Base-by-base conservation (phyloP, 2,329 filamentous ascomycete genomes). In the Aspergillus sp. region DNA sequence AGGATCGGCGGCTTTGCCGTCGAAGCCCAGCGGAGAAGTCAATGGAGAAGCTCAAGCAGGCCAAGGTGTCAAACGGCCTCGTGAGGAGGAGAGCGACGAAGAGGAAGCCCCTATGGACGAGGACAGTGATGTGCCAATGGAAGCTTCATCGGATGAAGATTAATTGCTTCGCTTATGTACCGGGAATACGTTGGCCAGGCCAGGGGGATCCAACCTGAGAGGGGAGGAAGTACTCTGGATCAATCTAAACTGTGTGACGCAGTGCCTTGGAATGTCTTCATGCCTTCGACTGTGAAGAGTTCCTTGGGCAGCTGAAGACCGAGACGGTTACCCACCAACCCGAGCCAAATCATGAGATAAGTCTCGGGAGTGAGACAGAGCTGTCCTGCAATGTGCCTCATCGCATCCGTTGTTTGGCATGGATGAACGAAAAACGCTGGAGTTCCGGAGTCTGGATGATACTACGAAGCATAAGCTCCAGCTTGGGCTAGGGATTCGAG, bases 371-470 rank as follows among this genome's bases (percentile, higher is more conserved):
- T 76, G 48, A 80, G 65, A n/a, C 70, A 63, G 59, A 67, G 67
- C 53, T 70, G 69, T 13, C 75, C 70, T 67, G 84, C 79, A 69
- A 92, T 87, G 55, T 80, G 81, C 67, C 82, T 81, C 84, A 98
- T 90, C 55, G 91, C 90, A 65, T 94, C 89, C 58, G 90, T 90
- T 8, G 95, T 91, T 74, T 91, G 87, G 78, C 95, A 98, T 23
- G 95, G 94, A 79, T 99, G 95, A 68, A 98, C 84, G 77, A 97
- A 97, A 77, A 94, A 97, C 53, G 87, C 86, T 43, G 92, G 91
- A 60, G 88, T 77, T 56, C 89, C 90, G 60, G 88, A 91, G 61
- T 91, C 77, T 55, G 95, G 94, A 82, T 98, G 92, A 76, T 96
- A 88, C 87, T 94, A 78, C 73, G 63, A 68, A 69, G 66, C 65